Evolutionary conservation across 352 stramenopile genomes (phyloP).

Genomic region (Globisporangium apiculatum): DNA sequence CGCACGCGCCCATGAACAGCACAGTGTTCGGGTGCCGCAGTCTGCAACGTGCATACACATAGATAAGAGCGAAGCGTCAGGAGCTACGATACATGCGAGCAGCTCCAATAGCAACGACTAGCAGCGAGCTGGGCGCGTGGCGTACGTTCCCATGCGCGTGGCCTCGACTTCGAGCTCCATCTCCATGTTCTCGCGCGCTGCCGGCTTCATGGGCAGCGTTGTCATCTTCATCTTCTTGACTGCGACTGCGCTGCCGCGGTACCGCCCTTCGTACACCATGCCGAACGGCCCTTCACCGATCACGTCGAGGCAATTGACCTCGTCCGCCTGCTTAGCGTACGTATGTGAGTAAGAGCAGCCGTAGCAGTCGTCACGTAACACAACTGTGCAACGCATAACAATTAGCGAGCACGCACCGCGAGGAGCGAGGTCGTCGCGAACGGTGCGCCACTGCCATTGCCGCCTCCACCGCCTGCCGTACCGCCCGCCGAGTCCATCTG

Average conservation of each 20-base stretch:
- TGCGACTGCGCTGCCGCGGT: slow-evolving; percentile 75
- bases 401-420: slow-evolving; percentile 29
- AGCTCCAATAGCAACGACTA: background rate
- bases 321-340: slow-evolving; percentile 43
- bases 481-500: slow-evolving; percentile 12
- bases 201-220: slow-evolving; percentile 39
- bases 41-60: slow-evolving; percentile 14
- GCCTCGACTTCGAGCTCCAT: slow-evolving; percentile 79
- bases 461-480: slow-evolving; percentile 10
- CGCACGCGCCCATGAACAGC: slow-evolving; percentile 97
- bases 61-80: background rate
- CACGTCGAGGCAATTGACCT: slow-evolving; percentile 73
- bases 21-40: slow-evolving; percentile 98
- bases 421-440: slow-evolving; percentile 76
- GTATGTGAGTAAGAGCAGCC: background rate
- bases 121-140: background rate
- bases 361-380: background rate
- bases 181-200: slow-evolving; percentile 66
- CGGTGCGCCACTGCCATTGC: slow-evolving; percentile 31
- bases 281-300: slow-evolving; percentile 77
- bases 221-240: slow-evolving; percentile 88
- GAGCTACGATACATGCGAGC: too few relatives aligned
- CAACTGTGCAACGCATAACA: background rate
- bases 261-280: slow-evolving; percentile 82
- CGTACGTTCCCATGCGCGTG: slow-evolving; percentile 64